Evolutionary conservation across 2,329 filamentous ascomycete genomes (phyloP), one percentile per base, ranked within the genome.

Genomic region (Cladorrhinum sp.): DNA sequence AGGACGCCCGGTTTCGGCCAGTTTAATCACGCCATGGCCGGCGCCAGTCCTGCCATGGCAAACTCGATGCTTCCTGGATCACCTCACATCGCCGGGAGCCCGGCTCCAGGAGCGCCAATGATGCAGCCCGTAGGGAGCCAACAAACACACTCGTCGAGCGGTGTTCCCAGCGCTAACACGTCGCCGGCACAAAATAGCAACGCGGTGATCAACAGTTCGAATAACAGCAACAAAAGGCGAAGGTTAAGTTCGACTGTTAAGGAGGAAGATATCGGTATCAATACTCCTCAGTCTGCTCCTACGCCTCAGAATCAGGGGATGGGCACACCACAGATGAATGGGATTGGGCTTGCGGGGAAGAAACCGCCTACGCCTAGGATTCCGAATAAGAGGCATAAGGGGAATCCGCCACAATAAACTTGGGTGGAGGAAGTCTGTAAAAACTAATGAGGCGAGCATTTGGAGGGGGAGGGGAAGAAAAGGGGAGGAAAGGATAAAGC

Each of bases 51-150:
- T 22, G 84, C 84, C 12, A 74, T 81, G 29, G 77, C 77, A n/a
- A 83, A 87, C 66, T 80, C 86, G 64, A 80, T 83, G 67, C 78
- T 87, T 3, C 85, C 85, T 25, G 85, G 84, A 16, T 87, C 85
- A 13, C 85, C 85, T 55, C 84, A 85, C 59, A 74, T 82, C 49
- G 81, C 27, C 12, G 61, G 83, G 57, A 87, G 84, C 70, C 86
- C 86, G 8, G 85, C 84, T 18, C 81, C 82, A 13, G 84, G 86
- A 71, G 84, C 85, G 55, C 85, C 85, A 22, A 79, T 79, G 63
- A 89, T 89, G 86, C 84, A 86, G 71, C 76, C 85, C 62, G 85
- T 89, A 70, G 83, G 85, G 64, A 88, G 85, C 70, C 86, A 88
- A 71, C 86, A 89, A 41, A 87, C 85, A 29, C 85, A 77, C 71